A percentile compares a stretch with the other conserved stretches of the same genome.
These are phyloP conservation scores for Lenzites betulinus DNA, from an alignment of 768 basidiomycete species.

Conservation along the genomic window DNA sequence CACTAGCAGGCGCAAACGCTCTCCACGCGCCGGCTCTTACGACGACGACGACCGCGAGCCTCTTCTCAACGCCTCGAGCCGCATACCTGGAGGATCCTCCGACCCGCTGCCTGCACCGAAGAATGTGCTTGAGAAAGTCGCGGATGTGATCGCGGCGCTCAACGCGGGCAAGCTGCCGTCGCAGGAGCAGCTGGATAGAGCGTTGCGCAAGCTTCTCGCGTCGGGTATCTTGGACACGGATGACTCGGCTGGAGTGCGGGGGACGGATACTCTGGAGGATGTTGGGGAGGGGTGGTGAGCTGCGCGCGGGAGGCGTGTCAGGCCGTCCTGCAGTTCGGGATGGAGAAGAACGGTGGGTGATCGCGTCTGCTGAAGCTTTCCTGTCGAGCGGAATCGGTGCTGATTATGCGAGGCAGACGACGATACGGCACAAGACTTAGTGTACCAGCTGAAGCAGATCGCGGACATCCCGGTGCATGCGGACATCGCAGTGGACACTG, in stretches of 20 bases:
- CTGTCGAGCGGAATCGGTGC: too few species aligned
- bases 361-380: too few species aligned
- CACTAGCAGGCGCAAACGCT: background rate
- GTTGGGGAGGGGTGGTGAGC: conserved; percentile 6
- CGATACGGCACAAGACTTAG: conserved; percentile 27
- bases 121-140: conserved; percentile 22
- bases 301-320: conserved; percentile 16
- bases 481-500: conserved; percentile 19
- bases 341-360: conserved; percentile 32
- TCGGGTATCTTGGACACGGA: conserved; percentile 22
- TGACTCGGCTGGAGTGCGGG: background rate
- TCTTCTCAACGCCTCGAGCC: conserved; percentile 14
- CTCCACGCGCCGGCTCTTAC: background rate
- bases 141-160: conserved; percentile 27
- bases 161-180: conserved; percentile 30
- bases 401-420: conserved; percentile 21
- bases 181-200: conserved; percentile 25
- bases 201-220: conserved; percentile 15
- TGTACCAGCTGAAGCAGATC: conserved; percentile 19
- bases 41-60: conserved; percentile 23
- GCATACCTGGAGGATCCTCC: background rate
- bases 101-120: conserved; percentile 12
- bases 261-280: background rate
- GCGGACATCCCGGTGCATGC: conserved; percentile 19
- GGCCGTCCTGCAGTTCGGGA: conserved; percentile 22